Evolutionary conservation across 805 yeast genomes (phyloP), one percentile per base, ranked within the genome.

Genomic region (Kuraishia capsulata): DNA sequence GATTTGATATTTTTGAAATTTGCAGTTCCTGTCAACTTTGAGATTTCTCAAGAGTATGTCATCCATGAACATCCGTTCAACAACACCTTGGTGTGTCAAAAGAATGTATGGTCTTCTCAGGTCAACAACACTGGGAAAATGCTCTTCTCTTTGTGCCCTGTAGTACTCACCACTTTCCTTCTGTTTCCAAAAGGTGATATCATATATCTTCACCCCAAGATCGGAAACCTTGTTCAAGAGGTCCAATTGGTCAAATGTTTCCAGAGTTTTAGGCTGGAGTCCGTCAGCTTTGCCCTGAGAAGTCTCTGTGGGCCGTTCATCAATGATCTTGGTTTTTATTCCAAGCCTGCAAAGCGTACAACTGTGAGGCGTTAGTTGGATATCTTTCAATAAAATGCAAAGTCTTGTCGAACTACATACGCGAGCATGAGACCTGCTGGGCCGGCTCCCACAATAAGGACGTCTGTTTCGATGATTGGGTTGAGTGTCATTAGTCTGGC

Each of bases 31-130:
- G 10, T 35, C 39, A 1, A 50, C 50, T 17, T 25, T 33, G 10
- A 69, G 65, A 1, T 76, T 73, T 44, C 47, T 62, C 21, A 57
- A 58, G 2, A 50, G 42, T 5, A 52, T 35, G 40, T 73, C 78
- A 11, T 59, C 53, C 13, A 64, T 66, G n/a, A 50, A 45, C 11
- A 52, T 19, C 20, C 44, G 48, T 29, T 52, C 52, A 6, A 50
- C 42, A 40, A 43, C 39, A 10, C 46, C 46, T 25, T 43, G 46
- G 35, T 43, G 46, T 16, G 36, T 13, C 13, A 43, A 35, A 21
- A 43, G 25, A 30, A 43, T 39, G 33, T 21, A 43, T 3, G 46
- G 46, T 16, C 40, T 31, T 17, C 42, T 30, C 20, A 52, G 40
- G 11, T 41, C 42, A 21, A 49, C 28, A n/a, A 25, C 25, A 2